phyloP scores from a whole-genome alignment of 2,329 filamentous ascomycete genomes.

The Nothophoma quercina region DNA sequence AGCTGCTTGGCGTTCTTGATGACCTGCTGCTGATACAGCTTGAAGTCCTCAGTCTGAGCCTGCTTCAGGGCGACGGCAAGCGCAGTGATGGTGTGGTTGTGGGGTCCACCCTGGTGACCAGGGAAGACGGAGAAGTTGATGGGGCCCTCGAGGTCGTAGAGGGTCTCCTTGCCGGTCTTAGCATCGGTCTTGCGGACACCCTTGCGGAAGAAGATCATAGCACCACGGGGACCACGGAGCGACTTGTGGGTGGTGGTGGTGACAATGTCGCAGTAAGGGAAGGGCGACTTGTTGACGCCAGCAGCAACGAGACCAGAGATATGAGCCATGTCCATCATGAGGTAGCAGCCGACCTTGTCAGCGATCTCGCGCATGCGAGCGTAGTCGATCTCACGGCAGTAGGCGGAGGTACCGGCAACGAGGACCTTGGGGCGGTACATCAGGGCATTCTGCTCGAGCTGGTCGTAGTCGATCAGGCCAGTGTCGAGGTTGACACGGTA shows the following conservation, averaged over 20 bases:
- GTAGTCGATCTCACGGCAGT: slow-evolving; percentile 96
- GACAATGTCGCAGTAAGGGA: slow-evolving; percentile 89
- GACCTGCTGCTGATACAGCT: slow-evolving; percentile 88
- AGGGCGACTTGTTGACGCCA: slow-evolving; percentile 89
- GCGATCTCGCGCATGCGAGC: slow-evolving; percentile 88
- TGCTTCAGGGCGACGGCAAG: slow-evolving; percentile 94
- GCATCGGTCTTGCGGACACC: slow-evolving; percentile 83
- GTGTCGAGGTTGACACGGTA: slow-evolving; percentile 91
- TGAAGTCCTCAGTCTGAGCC: slow-evolving; percentile 87
- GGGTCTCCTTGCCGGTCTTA: slow-evolving; percentile 83
- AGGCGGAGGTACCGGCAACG: slow-evolving; percentile 92
- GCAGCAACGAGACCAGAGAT: slow-evolving; percentile 94
- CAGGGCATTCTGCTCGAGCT: slow-evolving; percentile 83
- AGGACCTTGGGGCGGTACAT: slow-evolving; percentile 96
- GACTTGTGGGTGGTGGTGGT: slow-evolving; percentile 99
- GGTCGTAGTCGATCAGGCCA: slow-evolving; percentile 93
- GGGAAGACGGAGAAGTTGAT: slow-evolving; percentile 99
- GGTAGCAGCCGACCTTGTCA: slow-evolving; percentile 89
- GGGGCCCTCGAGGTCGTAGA: slow-evolving; percentile 89
- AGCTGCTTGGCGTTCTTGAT: slow-evolving; percentile 91
- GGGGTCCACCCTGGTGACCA: slow-evolving; percentile 95
- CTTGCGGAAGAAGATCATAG: slow-evolving; percentile 98
- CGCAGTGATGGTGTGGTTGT: slow-evolving; percentile 99
- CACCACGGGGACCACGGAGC: slow-evolving; percentile 89
- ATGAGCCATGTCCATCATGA: slow-evolving; percentile 96